A percentile compares a stretch with the other conserved stretches of the same genome.
Evolutionary conservation across 805 yeast species (phyloP).

Genomic region (Candida silvicultrix): DNA sequence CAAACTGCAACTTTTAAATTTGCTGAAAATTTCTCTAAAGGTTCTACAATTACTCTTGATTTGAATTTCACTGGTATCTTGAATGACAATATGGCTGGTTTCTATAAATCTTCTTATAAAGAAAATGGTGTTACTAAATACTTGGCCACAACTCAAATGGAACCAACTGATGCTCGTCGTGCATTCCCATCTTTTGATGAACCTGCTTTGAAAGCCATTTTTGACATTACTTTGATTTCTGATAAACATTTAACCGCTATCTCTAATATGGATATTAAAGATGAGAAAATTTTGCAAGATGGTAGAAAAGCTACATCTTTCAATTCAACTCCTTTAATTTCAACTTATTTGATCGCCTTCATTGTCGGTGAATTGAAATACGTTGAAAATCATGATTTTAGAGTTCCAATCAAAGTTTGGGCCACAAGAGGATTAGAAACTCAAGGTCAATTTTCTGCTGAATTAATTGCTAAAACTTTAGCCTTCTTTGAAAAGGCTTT

Average conservation of each 20-base stretch:
- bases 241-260: conserved; percentile 49
- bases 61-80: conserved; percentile 55
- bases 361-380: conserved; percentile 75
- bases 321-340: conserved; percentile 76
- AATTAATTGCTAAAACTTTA: conserved; percentile 68
- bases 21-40: conserved; percentile 32
- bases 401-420: conserved; percentile 74
- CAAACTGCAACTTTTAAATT: conserved; percentile 64
- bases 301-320: conserved; percentile 50
- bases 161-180: conserved; percentile 80
- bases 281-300: conserved; percentile 36
- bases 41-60: conserved; percentile 36
- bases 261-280: conserved; percentile 63
- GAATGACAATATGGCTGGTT: conserved; percentile 79
- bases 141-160: conserved; percentile 82
- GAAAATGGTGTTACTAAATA: conserved; percentile 59
- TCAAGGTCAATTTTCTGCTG: conserved; percentile 68
- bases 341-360: conserved; percentile 81
- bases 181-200: conserved; percentile 88
- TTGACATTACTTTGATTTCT: conserved; percentile 57
- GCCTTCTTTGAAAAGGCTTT: conserved; percentile 67
- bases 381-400: conserved; percentile 58
- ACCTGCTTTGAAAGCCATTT: conserved; percentile 73
- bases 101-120: conserved; percentile 64
- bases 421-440: conserved; percentile 73